Percentiles rank a stretch among this genome's conserved stretches.
Evolutionary conservation across 495 filamentous ascomycete species (phyloP).

Genomic region (Neurospora africana): DNA sequence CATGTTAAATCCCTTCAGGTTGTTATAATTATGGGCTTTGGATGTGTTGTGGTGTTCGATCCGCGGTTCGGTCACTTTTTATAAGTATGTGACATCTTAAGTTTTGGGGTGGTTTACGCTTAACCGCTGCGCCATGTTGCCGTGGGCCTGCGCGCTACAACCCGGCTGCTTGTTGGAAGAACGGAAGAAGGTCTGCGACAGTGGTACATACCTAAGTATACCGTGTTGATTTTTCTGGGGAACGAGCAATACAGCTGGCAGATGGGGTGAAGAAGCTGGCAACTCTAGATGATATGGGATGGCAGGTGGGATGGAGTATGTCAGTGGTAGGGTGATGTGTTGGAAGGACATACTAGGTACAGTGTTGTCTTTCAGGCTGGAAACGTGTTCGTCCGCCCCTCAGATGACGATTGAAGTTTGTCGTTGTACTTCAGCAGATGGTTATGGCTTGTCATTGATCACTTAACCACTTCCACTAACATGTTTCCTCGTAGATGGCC

Average conservation of each 20-base stretch:
- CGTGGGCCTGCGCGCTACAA: not conserved
- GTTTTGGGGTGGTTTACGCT: not conserved
- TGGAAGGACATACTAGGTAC: not conserved
- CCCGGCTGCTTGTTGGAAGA: not conserved
- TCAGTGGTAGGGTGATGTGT: not conserved
- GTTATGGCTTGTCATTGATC: not conserved
- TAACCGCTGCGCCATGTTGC: not conserved
- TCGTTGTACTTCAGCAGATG: not conserved
- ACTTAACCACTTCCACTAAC: not conserved
- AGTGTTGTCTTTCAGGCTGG: not conserved
- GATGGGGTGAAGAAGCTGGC: not conserved
- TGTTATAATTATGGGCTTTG: not conserved
- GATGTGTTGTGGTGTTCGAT: not conserved
- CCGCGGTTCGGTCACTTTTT: not conserved
- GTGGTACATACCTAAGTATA: not conserved
- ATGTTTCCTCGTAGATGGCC: not conserved
- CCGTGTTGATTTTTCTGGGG: not conserved
- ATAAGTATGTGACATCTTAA: not conserved
- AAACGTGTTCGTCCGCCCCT: not conserved
- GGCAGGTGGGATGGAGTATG: not conserved
- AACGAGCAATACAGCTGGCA: not conserved
- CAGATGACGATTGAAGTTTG: not conserved
- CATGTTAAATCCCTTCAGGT: not conserved
- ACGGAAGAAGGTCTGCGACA: not conserved
- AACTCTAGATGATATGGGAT: not conserved